Conservation (phyloP, 225 moss, liverwort and hornwort genomes). For the Polytrichum commune region DNA sequence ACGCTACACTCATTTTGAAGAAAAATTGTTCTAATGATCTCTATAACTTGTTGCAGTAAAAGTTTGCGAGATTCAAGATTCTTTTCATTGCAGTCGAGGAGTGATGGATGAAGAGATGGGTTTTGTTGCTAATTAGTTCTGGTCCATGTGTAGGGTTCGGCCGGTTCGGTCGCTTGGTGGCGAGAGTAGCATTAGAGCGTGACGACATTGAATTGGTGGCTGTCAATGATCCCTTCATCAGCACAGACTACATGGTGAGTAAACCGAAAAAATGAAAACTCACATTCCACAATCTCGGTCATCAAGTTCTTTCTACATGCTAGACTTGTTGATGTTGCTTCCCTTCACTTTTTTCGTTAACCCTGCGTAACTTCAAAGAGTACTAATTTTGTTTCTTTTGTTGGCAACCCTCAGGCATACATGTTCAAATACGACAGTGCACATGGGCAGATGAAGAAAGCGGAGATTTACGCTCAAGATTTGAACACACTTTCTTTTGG, state of each 20-base stretch:
- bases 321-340: too few species aligned
- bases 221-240: conserved; percentile 63
- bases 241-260: conserved; percentile 51
- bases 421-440: conserved; percentile 89
- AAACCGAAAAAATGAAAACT: neutral
- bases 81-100: neutral
- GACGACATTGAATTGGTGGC: conserved; percentile 60
- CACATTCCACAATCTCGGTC: too few species aligned
- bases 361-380: neutral
- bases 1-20: neutral
- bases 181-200: conserved; percentile 36
- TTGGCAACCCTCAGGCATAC: conserved; percentile 48
- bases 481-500: conserved; percentile 55
- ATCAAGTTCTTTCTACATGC: too few species aligned
- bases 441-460: conserved; percentile 53
- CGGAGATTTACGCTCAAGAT: conserved; percentile 71
- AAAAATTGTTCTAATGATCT: neutral
- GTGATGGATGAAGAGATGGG: neutral
- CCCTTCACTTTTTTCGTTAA: neutral
- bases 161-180: conserved; percentile 54
- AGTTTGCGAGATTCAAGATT: neutral
- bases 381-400: neutral
- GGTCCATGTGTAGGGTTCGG: conserved; percentile 28
- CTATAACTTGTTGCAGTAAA: neutral
- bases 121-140: neutral